Evolutionary conservation across 2,329 filamentous ascomycete genomes (phyloP).

Genomic region (Stemphylium lycopersici): DNA sequence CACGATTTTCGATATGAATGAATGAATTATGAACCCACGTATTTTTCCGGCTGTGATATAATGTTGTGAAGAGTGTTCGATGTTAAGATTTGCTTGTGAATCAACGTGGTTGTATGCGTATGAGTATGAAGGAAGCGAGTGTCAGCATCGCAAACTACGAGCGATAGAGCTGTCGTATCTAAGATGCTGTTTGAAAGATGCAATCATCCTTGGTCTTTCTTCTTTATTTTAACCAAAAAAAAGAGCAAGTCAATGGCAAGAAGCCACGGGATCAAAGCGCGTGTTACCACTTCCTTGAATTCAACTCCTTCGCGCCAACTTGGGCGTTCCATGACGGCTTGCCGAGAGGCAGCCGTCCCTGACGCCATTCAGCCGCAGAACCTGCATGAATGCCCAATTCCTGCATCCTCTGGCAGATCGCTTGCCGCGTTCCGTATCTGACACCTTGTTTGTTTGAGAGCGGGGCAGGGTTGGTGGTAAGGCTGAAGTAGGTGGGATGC

Average conservation of each 20-base stretch:
- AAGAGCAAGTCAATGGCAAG: too few relatives aligned
- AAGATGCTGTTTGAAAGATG: too few relatives aligned
- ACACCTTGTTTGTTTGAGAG: background rate
- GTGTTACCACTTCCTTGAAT: too few relatives aligned
- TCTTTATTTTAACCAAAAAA: too few relatives aligned
- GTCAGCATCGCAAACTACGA: too few relatives aligned
- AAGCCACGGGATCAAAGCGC: too few relatives aligned
- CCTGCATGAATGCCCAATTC: slow-evolving; percentile 2
- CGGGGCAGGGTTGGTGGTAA: slow-evolving; percentile 4
- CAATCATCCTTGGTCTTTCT: too few relatives aligned
- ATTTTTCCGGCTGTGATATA: background rate
- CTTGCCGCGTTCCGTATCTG: background rate
- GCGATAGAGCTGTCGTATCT: too few relatives aligned
- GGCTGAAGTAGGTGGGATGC: slow-evolving; percentile 3
- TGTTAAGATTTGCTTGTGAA: background rate
- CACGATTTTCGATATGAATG: slow-evolving; percentile 12
- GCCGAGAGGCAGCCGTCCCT: background rate
- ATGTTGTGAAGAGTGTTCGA: too few relatives aligned
- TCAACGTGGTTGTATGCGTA: background rate
- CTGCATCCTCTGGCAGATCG: background rate
- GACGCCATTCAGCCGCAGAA: slow-evolving; percentile 6
- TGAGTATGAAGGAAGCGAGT: too few relatives aligned
- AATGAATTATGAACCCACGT: slow-evolving; percentile 6
- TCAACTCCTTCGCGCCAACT: background rate
- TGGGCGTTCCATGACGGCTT: background rate